A percentile compares a stretch with the other conserved stretches of the same genome.
phyloP scores from a whole-genome alignment of 192 early-diverging fungal genomes.

The Dispira simplex region DNA sequence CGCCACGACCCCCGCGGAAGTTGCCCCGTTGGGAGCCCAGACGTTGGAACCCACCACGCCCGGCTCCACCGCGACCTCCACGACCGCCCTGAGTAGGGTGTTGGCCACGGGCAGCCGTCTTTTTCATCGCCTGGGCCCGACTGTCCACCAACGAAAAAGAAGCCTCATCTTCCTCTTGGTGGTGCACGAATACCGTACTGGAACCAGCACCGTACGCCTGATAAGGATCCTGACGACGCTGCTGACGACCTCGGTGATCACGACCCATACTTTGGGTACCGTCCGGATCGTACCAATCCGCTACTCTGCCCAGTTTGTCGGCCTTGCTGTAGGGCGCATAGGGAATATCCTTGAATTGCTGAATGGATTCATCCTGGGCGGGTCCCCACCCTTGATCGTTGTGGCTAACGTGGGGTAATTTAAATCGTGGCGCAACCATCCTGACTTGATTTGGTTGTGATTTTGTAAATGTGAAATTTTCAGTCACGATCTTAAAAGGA shows the following conservation, averaged over 20 bases:
- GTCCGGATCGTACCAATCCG: slow-evolving; percentile 77
- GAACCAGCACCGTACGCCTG: slow-evolving; percentile 77
- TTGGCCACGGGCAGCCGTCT: slow-evolving; percentile 27
- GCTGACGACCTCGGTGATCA: slow-evolving; percentile 18
- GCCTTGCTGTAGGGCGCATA: slow-evolving; percentile 91
- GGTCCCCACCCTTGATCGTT: slow-evolving; percentile 86
- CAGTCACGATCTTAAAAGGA: no score
- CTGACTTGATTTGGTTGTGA: no score
- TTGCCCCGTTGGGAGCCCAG: slow-evolving; percentile 12
- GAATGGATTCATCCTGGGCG: slow-evolving; percentile 37
- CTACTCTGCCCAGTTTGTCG: slow-evolving; percentile 87
- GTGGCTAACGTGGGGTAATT: slow-evolving; percentile 64
- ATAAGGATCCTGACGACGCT: slow-evolving; percentile 28
- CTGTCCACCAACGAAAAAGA: slow-evolving; percentile 90
- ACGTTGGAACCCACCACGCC: slow-evolving; percentile 17
- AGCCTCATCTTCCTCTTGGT: slow-evolving; percentile 79
- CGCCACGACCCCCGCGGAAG: slow-evolving; percentile 16
- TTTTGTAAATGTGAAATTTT: no score
- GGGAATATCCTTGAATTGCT: slow-evolving; percentile 64
- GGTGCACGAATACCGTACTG: slow-evolving; percentile 75
- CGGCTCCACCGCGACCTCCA: slow-evolving; percentile 13
- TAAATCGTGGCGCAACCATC: slow-evolving; percentile 33
- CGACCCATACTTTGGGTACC: slow-evolving; percentile 32
- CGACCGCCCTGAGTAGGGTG: slow-evolving; percentile 26
- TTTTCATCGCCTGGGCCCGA: slow-evolving; percentile 49